Base-by-base conservation (phyloP, 116 monocot genomes). In the Phalaenopsis hybrid region DNA sequence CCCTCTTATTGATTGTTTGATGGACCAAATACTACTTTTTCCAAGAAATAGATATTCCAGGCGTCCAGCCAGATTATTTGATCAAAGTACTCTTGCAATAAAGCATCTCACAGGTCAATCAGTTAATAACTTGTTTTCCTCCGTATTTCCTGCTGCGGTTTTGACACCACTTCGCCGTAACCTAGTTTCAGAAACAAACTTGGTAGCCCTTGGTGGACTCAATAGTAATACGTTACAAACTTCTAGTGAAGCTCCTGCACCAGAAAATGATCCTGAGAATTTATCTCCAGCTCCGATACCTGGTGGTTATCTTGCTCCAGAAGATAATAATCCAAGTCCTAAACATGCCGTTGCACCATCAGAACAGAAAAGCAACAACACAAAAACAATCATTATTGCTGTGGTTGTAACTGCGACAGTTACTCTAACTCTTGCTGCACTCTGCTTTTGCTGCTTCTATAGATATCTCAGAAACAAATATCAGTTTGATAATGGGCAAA, bases 321-420 rank as follows among this genome's bases (percentile, higher is more conserved):
- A 59, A 20, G 8, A 17, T 46, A 15, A 34, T 57, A 17, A 55
- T 77, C 76, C 76, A 75, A 52, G 55, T 79, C 68, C 61, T 75
- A 15, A 57, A 8, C 44, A 11, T 82, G 61, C 58, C 57, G 23
- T 52, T 68, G 46, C 52, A 65, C 58, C 45, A 79, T 50, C 85
- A n/a, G 79, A 80, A 6, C 12, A 81, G 20, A 74, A 79, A 65
- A 81, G 18, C 12, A 89, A 43, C 49, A 87, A 67, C 43, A 46
- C 72, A 63, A 74, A 31, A 11, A 25, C 61, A 50, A 74, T 93
- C 69, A 67, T 84, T 0, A 41, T 86, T 57, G 83, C 90, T n/a
- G 87, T 92, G 43, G 82, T 86, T 84, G 34, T 94, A 34, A 87
- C 83, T 18, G 88, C 89, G 41, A 43, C 45, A 17, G 83, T 77